Evolutionary conservation across 306 rosid species (phyloP).

Genomic region (Ormosia semicastrata): DNA sequence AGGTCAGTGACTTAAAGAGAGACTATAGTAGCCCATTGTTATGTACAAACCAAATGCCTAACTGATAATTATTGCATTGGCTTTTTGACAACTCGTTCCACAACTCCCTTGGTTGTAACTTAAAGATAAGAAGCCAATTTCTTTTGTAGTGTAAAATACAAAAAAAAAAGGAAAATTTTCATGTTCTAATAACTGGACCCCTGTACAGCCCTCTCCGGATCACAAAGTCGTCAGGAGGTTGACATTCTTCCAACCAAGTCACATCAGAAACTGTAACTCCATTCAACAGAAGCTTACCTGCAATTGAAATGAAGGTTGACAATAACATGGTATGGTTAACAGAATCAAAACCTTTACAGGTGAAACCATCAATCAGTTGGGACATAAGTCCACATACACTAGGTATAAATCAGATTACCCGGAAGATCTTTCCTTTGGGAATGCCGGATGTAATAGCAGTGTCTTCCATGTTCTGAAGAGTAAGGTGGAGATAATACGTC

Average conservation of each 20-base stretch:
- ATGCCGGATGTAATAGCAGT: constrained; percentile 66
- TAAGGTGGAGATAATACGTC: constrained; percentile 74
- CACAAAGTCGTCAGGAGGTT: constrained; percentile 84
- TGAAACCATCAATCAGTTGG: not conserved
- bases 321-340: not conserved
- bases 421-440: constrained; percentile 58
- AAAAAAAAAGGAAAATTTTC: constrained; percentile 37
- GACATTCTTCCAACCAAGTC: constrained; percentile 87
- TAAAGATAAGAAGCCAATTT: constrained; percentile 38
- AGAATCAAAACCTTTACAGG: not conserved
- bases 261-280: constrained; percentile 56
- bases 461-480: constrained; percentile 62
- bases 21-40: constrained; percentile 36
- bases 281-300: constrained; percentile 52
- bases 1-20: constrained; percentile 35
- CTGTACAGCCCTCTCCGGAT: constrained; percentile 85
- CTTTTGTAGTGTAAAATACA: constrained; percentile 22
- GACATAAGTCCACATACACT: not conserved
- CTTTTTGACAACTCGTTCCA: constrained; percentile 44
- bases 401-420: constrained; percentile 37
- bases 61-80: constrained; percentile 51
- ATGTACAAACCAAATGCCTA: constrained; percentile 68
- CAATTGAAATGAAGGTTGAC: constrained; percentile 13
- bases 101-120: constrained; percentile 45
- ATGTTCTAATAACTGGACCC: constrained; percentile 91